Evolutionary conservation across 257 asterid genomes (phyloP), one percentile per base, ranked within the genome.

Genomic region (Scutellaria minor): DNA sequence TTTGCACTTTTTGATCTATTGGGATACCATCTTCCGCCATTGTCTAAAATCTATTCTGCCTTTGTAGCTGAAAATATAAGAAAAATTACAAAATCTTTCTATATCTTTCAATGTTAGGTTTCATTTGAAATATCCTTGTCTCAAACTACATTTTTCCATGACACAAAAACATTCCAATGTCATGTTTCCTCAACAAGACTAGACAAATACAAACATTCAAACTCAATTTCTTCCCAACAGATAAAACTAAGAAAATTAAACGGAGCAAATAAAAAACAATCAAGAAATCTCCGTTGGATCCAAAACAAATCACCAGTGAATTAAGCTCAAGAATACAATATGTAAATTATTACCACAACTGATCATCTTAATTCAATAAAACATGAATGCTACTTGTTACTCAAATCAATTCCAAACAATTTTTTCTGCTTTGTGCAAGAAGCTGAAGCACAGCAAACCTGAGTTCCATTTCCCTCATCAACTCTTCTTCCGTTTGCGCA

Each of bases 361-460:
- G 10, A 46, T 37, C 48, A 13, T 6, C 39, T 52, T 18, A 18
- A 18, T 18, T 6, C 8, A 52, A 40, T 7, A 53, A 7, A 39
- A 39, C 18, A 47, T 53, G n/a, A n/a, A 13, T 58, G 45, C 7
- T 9, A 10, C 44, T 13, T 13, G 6, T 5, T 9, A n/a, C 4
- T 3, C 68, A 59, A 48, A 67, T 41, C 6, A 18, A 39, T 7
- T 64, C 40, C 74, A 27, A 13, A 9, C 31, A 8, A 41, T 62
- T 14, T 51, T 48, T 60, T 5, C 50, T 42, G 14, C 46, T 75
- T 64, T 68, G 70, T 0, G 77, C 79, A 3, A 78, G 60, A 20
- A 78, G 63, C 72, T 78, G 81, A 15, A 82, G 78, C 71, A 76
- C 76, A 9, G 86, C 86, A 59, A 78, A 72, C 53, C 65, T 75